Percentiles rank a stretch among this genome's conserved stretches.
phyloP scores from a whole-genome alignment of 208 protist genomes.

The Trypanosoma brucei region DNA sequence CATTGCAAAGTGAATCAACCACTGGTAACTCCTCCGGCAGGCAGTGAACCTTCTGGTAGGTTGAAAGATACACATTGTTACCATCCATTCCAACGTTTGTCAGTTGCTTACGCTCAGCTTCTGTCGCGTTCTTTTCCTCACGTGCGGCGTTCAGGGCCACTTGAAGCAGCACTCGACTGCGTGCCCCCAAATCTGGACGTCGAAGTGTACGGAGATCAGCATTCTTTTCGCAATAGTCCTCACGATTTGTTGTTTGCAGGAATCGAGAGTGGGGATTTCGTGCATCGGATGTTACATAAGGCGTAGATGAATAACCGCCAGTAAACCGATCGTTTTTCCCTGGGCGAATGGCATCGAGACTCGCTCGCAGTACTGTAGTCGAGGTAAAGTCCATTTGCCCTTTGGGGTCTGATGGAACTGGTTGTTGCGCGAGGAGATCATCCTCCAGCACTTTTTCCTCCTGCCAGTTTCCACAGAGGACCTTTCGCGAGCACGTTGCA shows the following conservation, averaged over 20 bases:
- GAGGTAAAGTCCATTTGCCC: background rate
- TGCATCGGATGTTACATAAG: conserved; percentile 65
- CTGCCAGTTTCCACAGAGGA: conserved; percentile 89
- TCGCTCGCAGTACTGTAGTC: conserved; percentile 25
- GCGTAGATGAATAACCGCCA: conserved; percentile 67
- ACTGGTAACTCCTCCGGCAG: conserved; percentile 40
- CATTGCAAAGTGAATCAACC: conserved; percentile 48
- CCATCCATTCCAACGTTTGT: conserved; percentile 5
- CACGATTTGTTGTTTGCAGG: conserved; percentile 59
- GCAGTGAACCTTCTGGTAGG: conserved; percentile 27
- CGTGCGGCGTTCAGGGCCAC: conserved; percentile 48
- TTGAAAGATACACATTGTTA: conserved; percentile 15
- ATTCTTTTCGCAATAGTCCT: conserved; percentile 59
- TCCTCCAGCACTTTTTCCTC: conserved; percentile 75
- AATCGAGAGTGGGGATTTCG: conserved; percentile 39
- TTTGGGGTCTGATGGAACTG: conserved; percentile 18
- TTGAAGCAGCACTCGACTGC: conserved; percentile 52
- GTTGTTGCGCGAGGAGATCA: conserved; percentile 52
- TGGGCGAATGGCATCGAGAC: conserved; percentile 58
- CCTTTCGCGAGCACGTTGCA: conserved; percentile 30
- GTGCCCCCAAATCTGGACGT: conserved; percentile 63
- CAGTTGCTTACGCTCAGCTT: conserved; percentile 16
- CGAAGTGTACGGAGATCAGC: conserved; percentile 46
- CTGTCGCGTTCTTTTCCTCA: conserved; percentile 29
- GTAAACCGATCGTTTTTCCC: conserved; percentile 41